Evolutionary conservation across 306 rosid species (phyloP).

Genomic region (Begonia peltatifolia): DNA sequence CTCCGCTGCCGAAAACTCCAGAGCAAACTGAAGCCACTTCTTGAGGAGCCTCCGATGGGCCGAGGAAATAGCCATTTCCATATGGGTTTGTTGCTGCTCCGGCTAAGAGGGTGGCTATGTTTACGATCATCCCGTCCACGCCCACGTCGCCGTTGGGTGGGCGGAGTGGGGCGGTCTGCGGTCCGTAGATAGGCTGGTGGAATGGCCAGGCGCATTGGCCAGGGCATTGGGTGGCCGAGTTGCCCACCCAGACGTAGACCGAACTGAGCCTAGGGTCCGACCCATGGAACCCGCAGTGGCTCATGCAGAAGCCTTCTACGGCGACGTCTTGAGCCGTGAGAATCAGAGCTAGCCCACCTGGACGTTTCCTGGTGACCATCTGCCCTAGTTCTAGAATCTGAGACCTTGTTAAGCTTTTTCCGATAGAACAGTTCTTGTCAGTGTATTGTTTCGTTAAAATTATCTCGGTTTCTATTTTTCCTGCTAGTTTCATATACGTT

Average conservation of each 20-base stretch:
- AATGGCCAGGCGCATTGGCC: conserved; percentile 31
- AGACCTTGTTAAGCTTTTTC: conserved; percentile 10
- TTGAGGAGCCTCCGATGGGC: conserved; percentile 6
- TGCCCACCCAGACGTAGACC: conserved; percentile 18
- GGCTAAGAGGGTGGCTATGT: conserved; percentile 26
- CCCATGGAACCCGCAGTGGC: conserved; percentile 21
- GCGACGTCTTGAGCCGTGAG: conserved; percentile 19
- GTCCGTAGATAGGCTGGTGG: conserved; percentile 28
- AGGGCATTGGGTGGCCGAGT: conserved; percentile 25
- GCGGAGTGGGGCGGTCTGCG: conserved; percentile 17
- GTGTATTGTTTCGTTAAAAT: conserved; percentile 9
- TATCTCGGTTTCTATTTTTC: conserved; percentile 5
- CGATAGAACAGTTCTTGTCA: conserved; percentile 13
- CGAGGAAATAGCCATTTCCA: conserved; percentile 16
- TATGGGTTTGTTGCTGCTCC: conserved; percentile 27
- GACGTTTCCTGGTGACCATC: conserved; percentile 1
- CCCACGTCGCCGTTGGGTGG: conserved; percentile 29
- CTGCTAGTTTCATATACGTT: conserved; percentile 17
- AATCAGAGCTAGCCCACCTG: conserved; percentile 9
- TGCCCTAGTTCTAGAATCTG: conserved; percentile 13
- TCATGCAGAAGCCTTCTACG: conserved; percentile 30
- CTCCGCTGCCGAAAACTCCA: conserved; percentile 18
- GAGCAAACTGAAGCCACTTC: conserved; percentile 27
- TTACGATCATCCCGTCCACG: conserved; percentile 24
- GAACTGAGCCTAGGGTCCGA: conserved; percentile 5